Evolutionary conservation across 352 stramenopile species (phyloP), one percentile per base, ranked within the genome.

Genomic region (Halophytophthora polymorphica): DNA sequence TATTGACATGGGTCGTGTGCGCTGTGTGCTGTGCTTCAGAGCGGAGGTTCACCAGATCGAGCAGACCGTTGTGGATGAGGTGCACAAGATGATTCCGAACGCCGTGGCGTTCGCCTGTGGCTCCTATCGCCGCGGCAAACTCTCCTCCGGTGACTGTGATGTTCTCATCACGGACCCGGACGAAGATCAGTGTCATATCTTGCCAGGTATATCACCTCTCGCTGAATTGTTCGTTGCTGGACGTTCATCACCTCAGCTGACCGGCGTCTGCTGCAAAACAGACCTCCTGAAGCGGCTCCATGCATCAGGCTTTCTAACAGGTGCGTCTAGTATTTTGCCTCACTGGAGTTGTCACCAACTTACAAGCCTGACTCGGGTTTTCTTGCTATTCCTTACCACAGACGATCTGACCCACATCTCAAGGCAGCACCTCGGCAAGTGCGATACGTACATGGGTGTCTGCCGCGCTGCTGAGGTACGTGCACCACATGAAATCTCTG

Each of bases 361-460:
- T n/a, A n/a, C n/a, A n/a, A n/a, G n/a, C n/a, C n/a, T 39, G 37
- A 18, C 22, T 50, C 37, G 33, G 33, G 29, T 34, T 17, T 41
- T 29, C 29, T 48, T n/a, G 44, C 50, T 19, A 18, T 48, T 38
- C 19, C 6, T 12, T 39, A 10, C 53, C 5, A 23, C 40, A 86
- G 83, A 93, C 28, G 71, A 93, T 50, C 56, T 94, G 50, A 88
- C 68, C 1, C 74, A 87, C 36, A 53, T 78, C 17, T 76, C 74
- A 6, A 77, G 77, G 18, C 68, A 77, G 50, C 73, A 90, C 17
- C 69, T 62, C 22, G 71, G 66, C 2, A 56, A 66, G 12, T 90
- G 75, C 21, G 74, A 92, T 56, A 87, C 83, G 0, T 96, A 93
- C 75, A 96, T 94, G 86, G 86, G 86, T 13, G 82, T 95, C 10